Conservation (phyloP, 2,329 filamentous ascomycete species). For the Thielaviopsis punctulata region DNA sequence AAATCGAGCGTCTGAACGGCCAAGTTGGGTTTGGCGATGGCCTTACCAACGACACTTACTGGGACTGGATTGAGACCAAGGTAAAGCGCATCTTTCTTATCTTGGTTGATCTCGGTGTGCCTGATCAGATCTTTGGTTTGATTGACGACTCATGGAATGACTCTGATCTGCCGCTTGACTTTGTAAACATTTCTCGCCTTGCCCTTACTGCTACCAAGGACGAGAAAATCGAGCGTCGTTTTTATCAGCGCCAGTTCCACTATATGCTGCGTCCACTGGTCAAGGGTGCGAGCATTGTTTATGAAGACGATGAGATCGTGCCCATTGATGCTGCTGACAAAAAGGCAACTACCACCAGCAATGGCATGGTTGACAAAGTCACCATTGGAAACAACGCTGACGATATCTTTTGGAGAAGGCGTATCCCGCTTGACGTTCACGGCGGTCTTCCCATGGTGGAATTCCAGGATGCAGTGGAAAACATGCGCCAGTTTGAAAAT, state of each 20-base stretch:
- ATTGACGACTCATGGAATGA: conserved; percentile 67
- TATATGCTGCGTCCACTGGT: conserved; percentile 50
- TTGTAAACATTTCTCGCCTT: conserved; percentile 47
- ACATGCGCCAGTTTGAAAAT: conserved; percentile 41
- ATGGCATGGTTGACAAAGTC: conserved; percentile 36
- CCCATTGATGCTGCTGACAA: conserved; percentile 51
- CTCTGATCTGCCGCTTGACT: conserved; percentile 50
- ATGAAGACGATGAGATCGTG: conserved; percentile 49
- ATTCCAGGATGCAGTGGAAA: conserved; percentile 44
- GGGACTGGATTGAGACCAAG: conserved; percentile 58
- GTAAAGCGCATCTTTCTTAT: conserved; percentile 56
- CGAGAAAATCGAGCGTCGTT: conserved; percentile 47
- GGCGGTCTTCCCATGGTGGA: conserved; percentile 32
- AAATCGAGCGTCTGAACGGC: conserved; percentile 42
- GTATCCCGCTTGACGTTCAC: conserved; percentile 25
- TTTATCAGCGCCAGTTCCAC: conserved; percentile 52
- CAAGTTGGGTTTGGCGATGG: conserved; percentile 49
- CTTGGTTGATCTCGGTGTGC: conserved; percentile 48
- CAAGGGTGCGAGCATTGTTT: conserved; percentile 43
- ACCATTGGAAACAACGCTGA: conserved; percentile 44
- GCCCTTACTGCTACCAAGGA: conserved; percentile 41
- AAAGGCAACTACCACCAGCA: conserved; percentile 24
- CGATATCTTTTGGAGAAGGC: conserved; percentile 37
- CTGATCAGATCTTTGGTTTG: conserved; percentile 57
- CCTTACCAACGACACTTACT: conserved; percentile 55